phyloP scores from a whole-genome alignment of 2,329 filamentous ascomycete species.

The Alternaria viburni region DNA sequence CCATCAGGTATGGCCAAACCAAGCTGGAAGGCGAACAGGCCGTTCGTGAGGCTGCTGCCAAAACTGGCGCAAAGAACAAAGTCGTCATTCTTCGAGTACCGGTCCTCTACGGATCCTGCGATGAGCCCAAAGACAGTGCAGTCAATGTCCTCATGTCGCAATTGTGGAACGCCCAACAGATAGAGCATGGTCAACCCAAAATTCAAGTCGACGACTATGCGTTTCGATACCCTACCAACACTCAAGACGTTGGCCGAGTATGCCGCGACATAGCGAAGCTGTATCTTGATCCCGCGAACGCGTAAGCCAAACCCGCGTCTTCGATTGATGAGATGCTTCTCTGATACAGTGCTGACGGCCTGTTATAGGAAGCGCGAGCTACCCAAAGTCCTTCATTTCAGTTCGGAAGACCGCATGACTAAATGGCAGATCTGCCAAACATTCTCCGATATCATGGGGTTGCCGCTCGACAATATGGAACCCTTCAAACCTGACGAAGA shows the following conservation, averaged over 20 bases:
- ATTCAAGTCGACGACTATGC: slow-evolving; percentile 88
- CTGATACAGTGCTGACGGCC: neutral
- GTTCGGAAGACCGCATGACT: slow-evolving; percentile 82
- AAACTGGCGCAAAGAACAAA: slow-evolving; percentile 24
- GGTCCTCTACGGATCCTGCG: slow-evolving; percentile 77
- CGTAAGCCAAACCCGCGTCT: slow-evolving; percentile 19
- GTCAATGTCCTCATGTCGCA: slow-evolving; percentile 81
- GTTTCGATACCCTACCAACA: slow-evolving; percentile 84
- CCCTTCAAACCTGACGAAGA: slow-evolving; percentile 65
- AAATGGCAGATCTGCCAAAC: slow-evolving; percentile 87
- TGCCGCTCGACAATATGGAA: slow-evolving; percentile 71
- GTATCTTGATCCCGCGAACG: slow-evolving; percentile 56
- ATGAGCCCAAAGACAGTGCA: slow-evolving; percentile 76
- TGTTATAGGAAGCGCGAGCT: slow-evolving; percentile 53
- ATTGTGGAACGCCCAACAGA: slow-evolving; percentile 75
- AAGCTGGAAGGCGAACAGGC: slow-evolving; percentile 74
- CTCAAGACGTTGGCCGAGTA: slow-evolving; percentile 82
- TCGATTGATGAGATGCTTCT: neutral
- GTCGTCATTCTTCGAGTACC: slow-evolving; percentile 77
- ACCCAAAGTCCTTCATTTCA: slow-evolving; percentile 80
- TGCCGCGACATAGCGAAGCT: slow-evolving; percentile 74
- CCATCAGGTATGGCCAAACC: slow-evolving; percentile 67
- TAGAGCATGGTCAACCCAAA: slow-evolving; percentile 48
- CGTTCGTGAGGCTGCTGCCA: slow-evolving; percentile 65
- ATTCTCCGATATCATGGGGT: slow-evolving; percentile 79